Conservation (phyloP, 1,139 yeast genomes). For the Lizanozyma gosingica region DNA sequence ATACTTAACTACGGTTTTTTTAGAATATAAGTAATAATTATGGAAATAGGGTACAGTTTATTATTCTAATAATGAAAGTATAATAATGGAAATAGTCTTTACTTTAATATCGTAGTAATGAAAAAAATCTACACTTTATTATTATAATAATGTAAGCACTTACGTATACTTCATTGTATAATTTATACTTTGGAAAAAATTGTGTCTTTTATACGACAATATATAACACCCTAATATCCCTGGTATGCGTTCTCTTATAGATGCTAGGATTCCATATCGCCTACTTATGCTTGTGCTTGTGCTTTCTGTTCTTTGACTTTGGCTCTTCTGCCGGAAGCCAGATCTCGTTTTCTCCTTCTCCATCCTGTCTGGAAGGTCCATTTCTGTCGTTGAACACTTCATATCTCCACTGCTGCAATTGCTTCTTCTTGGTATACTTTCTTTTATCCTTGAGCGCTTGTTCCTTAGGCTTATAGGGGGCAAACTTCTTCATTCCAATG, state of each 20-base stretch:
- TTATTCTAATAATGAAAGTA: no score
- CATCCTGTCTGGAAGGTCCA: conserved; percentile 37
- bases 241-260: neutral
- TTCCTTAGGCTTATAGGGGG: conserved; percentile 81
- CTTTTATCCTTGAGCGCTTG: conserved; percentile 69
- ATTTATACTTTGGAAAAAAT: neutral
- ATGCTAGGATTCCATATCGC: neutral
- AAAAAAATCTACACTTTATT: conserved; percentile 19
- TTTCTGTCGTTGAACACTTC: conserved; percentile 61
- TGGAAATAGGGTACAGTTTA: no score
- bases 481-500: conserved; percentile 85
- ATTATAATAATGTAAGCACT: conserved; percentile 13
- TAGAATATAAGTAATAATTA: no score
- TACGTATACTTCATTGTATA: neutral
- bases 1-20: no score
- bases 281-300: neutral
- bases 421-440: conserved; percentile 73
- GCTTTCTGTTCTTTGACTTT: conserved; percentile 6
- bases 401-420: conserved; percentile 85
- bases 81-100: no score
- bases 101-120: no score
- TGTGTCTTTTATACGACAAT: neutral
- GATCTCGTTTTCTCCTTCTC: conserved; percentile 24
- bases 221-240: neutral
- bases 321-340: conserved; percentile 24